These are phyloP conservation scores for Mimosa bimucronata DNA, from an alignment of 306 rosid genomes.

Conservation along the genomic window DNA sequence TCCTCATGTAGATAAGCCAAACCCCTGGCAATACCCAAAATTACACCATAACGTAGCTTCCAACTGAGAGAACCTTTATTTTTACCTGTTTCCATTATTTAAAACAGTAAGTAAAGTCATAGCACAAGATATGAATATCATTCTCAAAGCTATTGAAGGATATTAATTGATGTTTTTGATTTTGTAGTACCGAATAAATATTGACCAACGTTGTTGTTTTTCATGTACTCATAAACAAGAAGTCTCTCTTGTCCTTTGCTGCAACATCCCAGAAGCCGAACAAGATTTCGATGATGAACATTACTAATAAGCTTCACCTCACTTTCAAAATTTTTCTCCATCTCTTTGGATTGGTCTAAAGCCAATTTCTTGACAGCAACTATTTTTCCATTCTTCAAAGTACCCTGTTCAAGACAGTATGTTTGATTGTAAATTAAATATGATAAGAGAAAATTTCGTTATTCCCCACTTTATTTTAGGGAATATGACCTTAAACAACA, in stretches of 20 bases:
- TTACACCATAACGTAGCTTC: not conserved
- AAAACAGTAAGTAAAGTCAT: not conserved
- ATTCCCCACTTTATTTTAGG: not conserved
- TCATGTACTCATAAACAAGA: not conserved
- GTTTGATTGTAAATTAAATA: not conserved
- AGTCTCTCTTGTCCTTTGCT: not conserved
- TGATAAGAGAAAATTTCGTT: not conserved
- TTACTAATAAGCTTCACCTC: constrained; percentile 3
- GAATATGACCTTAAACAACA: not conserved
- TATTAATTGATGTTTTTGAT: not conserved
- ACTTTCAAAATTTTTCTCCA: constrained; percentile 1
- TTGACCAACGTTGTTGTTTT: not conserved
- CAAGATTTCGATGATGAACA: constrained; percentile 8
- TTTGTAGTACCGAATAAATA: not conserved
- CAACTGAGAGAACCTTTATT: constrained; percentile 1
- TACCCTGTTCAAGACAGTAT: not conserved
- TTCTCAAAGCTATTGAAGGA: not conserved
- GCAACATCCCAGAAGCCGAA: constrained; percentile 3
- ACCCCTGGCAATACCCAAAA: constrained; percentile 3
- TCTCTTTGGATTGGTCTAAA: not conserved
- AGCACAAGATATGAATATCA: not conserved
- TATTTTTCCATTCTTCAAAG: not conserved
- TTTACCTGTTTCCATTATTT: not conserved
- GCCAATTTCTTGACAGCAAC: constrained; percentile 14
- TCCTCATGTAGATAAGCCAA: not conserved